phyloP scores from a whole-genome alignment of 129 eudicot genomes.

The Solidago caesia region DNA sequence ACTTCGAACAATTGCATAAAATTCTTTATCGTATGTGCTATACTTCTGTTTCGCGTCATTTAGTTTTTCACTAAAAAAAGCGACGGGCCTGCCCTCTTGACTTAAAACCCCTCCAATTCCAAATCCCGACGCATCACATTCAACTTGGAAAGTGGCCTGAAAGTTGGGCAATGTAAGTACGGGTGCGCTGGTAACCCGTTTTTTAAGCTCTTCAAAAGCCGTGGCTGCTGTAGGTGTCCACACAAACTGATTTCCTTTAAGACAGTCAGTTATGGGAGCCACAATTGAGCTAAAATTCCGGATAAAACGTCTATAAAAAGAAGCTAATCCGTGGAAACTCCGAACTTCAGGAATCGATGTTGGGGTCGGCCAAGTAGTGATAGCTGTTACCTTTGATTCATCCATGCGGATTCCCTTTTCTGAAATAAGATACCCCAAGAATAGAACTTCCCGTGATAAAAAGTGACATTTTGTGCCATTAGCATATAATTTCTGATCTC shows the following conservation, averaged over 20 bases:
- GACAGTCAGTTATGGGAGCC: not conserved
- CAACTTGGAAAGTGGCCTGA: not conserved
- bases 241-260: slow-evolving; percentile 9
- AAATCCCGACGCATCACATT: slow-evolving; percentile 7
- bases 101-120: no score
- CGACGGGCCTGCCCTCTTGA: no score
- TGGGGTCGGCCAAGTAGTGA: not conserved
- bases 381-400: not conserved
- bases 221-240: not conserved
- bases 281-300: not conserved
- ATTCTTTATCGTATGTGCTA: not conserved
- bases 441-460: not conserved
- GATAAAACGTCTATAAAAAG: no score
- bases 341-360: not conserved
- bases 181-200: not conserved
- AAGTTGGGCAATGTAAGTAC: not conserved
- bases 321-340: slow-evolving; percentile 5
- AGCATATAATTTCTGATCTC: not conserved
- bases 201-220: slow-evolving; percentile 1
- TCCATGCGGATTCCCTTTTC: not conserved
- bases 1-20: not conserved
- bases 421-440: not conserved
- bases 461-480: not conserved
- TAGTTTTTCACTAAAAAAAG: no score
- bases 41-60: no score